Evolutionary conservation across 768 basidiomycete genomes (phyloP).

Genomic region (Amanita rubescens): DNA sequence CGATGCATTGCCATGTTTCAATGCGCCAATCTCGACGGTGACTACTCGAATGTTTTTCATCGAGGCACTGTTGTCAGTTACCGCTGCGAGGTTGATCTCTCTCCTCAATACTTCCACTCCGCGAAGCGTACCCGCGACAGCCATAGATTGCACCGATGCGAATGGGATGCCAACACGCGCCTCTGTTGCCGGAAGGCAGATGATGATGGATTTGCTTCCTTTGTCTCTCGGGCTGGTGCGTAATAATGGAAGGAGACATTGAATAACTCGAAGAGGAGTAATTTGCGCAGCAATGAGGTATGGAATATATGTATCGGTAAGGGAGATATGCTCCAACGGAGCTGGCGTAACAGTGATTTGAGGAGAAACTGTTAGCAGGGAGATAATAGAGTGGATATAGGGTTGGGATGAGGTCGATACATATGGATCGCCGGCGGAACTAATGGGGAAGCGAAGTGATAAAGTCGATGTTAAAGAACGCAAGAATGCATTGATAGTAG

Average conservation of each 20-base stretch:
- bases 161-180: constrained; percentile 72
- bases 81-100: constrained; percentile 53
- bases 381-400: constrained; percentile 73
- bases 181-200: constrained; percentile 70
- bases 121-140: constrained; percentile 63
- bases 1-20: neutral
- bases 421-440: constrained; percentile 74
- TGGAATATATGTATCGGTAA: constrained; percentile 56
- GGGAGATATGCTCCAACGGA: constrained; percentile 64
- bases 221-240: constrained; percentile 58
- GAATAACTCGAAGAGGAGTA: constrained; percentile 69
- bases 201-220: constrained; percentile 52
- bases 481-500: constrained; percentile 66
- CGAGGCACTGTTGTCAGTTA: constrained; percentile 45
- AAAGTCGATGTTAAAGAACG: constrained; percentile 76
- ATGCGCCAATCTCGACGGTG: constrained; percentile 61
- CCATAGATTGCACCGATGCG: constrained; percentile 62
- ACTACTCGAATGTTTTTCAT: constrained; percentile 66
- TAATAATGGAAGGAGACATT: constrained; percentile 68
- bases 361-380: constrained; percentile 53
- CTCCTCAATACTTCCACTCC: constrained; percentile 68
- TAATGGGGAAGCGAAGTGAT: constrained; percentile 77
- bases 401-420: constrained; percentile 56
- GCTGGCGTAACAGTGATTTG: constrained; percentile 36
- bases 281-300: constrained; percentile 72